Conservation (phyloP, 139 green algal genomes). For the Chlamydomonas urium region DNA sequence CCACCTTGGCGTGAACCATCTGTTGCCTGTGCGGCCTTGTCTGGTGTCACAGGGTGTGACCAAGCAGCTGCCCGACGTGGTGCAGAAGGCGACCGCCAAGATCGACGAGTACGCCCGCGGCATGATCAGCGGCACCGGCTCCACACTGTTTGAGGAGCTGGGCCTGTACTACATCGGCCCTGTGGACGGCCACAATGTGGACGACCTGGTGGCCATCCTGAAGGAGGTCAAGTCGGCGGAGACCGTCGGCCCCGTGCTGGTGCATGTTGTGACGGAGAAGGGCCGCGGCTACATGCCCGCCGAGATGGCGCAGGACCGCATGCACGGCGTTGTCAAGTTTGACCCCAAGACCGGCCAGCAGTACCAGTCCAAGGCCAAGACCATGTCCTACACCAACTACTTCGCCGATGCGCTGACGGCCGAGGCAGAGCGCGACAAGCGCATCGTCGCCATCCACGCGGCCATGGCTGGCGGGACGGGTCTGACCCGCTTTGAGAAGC, state of each 20-base stretch:
- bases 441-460: constrained; percentile 92
- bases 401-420: constrained; percentile 96
- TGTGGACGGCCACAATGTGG: constrained; percentile 95
- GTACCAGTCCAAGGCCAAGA: constrained; percentile 53
- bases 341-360: constrained; percentile 91
- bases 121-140: constrained; percentile 92
- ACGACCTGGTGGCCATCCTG: constrained; percentile 82
- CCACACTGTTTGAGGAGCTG: constrained; percentile 98
- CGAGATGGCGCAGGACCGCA: constrained; percentile 89
- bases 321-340: constrained; percentile 97
- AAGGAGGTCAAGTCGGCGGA: constrained; percentile 89
- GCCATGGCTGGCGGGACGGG: constrained; percentile 98
- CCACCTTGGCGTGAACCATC: too few relatives aligned
- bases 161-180: constrained; percentile 99
- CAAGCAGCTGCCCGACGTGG: constrained; percentile 90
- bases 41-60: too few relatives aligned
- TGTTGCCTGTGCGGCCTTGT: background rate
- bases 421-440: constrained; percentile 86
- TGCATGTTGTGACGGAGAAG: constrained; percentile 98
- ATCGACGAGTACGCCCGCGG: constrained; percentile 99
- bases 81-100: constrained; percentile 89
- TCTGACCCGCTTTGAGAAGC: constrained; percentile 71
- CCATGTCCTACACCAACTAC: constrained; percentile 93
- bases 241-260: constrained; percentile 90
- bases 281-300: constrained; percentile 91